Evolutionary conservation across 441 rosid genomes (phyloP), one percentile per base, ranked within the genome.

Genomic region (Pelargonium cotyledonis): DNA sequence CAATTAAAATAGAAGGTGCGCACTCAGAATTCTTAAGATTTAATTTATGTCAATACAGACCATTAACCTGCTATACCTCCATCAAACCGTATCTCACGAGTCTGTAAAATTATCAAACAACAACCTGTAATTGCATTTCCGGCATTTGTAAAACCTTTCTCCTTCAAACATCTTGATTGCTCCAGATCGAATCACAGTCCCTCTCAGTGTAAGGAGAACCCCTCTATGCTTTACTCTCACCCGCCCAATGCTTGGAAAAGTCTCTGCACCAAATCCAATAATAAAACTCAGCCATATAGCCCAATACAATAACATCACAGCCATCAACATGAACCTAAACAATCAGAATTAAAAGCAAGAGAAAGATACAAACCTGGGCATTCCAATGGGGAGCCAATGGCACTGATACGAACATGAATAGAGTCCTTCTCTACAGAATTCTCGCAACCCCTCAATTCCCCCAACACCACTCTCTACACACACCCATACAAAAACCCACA

Each of bases 91-190:
- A 60, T 60, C 21, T 60, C 38, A 60, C 11, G 10, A 23, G 15
- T 19, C 43, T 29, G 5, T 43, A 55, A 4, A 38, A 65, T 15
- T 23, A 49, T 9, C 44, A n/a, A 61, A 23, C 16, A 21, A 26
- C 46, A 65, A 92, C 98, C 76, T 80, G 70, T 82, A 85, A 77
- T 89, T 89, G 86, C 98, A 95, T 85, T 84, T 95, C 63, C 85
- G 82, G 74, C 99, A 95, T 60, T 78, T 83, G 69, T 82, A 95
- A 83, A 86, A 84, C 85, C 96, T 82, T 79, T 85, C 89, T 65
- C 97, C 99, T 75, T 95, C 99, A 55, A 85, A 92, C 99, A 92
- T 91, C 84, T 90, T 95, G 65, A 83, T 81, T 66, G 92, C 87
- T 63, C 96, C 99, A 1, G 97, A 91, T 57, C 98, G 81, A 72